Conservation (phyloP, 305 asterid genomes). For the Fraxinus greggii region DNA sequence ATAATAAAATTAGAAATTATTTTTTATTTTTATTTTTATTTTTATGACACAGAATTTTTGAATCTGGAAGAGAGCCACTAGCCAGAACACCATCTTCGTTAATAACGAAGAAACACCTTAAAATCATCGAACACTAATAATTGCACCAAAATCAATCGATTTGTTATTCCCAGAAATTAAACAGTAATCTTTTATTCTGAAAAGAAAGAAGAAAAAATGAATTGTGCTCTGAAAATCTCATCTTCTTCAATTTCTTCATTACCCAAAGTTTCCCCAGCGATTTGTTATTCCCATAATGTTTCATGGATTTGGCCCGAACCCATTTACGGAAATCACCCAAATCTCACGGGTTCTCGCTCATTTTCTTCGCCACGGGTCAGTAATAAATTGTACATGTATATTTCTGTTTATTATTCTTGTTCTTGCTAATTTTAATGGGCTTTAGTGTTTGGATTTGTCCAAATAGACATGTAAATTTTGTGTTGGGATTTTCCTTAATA, state of each 20-base stretch:
- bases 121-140: not conserved
- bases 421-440: not conserved
- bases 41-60: not conserved
- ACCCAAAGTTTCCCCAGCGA: conserved; percentile 23
- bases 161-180: not conserved
- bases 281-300: conserved; percentile 21
- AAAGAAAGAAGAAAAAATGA: conserved; percentile 29
- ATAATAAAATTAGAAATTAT: not conserved
- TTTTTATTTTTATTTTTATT: too few species aligned
- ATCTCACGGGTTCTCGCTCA: conserved; percentile 26
- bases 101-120: not conserved
- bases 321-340: conserved; percentile 21
- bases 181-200: not conserved
- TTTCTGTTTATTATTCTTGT: conserved; percentile 14
- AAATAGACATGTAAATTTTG: not conserved
- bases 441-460: not conserved
- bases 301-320: conserved; percentile 26
- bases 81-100: not conserved
- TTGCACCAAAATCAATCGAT: not conserved
- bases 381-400: not conserved
- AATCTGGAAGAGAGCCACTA: not conserved
- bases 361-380: conserved; percentile 38
- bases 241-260: conserved; percentile 31
- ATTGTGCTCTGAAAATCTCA: conserved; percentile 32
- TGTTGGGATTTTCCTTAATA: not conserved